These are phyloP conservation scores for Lactarius hengduanensis DNA, from an alignment of 768 basidiomycete species.

Conservation along the genomic window DNA sequence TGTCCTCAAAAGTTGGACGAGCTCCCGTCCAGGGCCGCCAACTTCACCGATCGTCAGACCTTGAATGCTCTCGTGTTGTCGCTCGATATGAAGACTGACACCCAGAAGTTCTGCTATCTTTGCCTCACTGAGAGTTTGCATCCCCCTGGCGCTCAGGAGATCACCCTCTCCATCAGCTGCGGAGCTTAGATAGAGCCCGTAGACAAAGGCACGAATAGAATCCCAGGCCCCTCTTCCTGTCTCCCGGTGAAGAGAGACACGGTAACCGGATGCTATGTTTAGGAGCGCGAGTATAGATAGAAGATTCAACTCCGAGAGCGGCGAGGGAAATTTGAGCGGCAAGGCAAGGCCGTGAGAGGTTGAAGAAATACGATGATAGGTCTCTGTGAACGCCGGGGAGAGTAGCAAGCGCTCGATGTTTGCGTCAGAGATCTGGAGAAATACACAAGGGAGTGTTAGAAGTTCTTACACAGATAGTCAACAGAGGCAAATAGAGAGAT, in stretches of 20 bases:
- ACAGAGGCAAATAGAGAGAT: slow-evolving; percentile 3
- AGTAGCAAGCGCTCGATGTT: slow-evolving; percentile 60
- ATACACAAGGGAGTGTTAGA: slow-evolving; percentile 1
- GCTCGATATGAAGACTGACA: slow-evolving; percentile 67
- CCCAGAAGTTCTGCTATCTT: slow-evolving; percentile 74
- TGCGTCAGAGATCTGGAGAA: slow-evolving; percentile 52
- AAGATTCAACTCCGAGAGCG: slow-evolving; percentile 75
- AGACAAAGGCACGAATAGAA: slow-evolving; percentile 69
- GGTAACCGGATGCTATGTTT: slow-evolving; percentile 84
- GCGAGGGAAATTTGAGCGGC: slow-evolving; percentile 76
- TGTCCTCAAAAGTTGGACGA: slow-evolving; percentile 63
- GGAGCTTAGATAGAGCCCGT: slow-evolving; percentile 70
- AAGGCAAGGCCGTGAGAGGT: slow-evolving; percentile 66
- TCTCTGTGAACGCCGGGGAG: slow-evolving; percentile 60
- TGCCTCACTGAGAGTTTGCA: slow-evolving; percentile 50
- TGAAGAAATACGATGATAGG: slow-evolving; percentile 59
- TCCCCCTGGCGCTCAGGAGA: slow-evolving; percentile 64
- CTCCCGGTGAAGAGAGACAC: slow-evolving; percentile 64
- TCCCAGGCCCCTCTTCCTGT: slow-evolving; percentile 84
- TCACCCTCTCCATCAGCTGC: slow-evolving; percentile 51
- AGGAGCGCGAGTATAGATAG: slow-evolving; percentile 75
- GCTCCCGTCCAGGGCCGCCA: slow-evolving; percentile 69
- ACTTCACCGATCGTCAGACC: slow-evolving; percentile 74
- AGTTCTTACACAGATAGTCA: neutral
- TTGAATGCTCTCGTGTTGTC: slow-evolving; percentile 62